phyloP scores from a whole-genome alignment of 202 grass and related monocot species.

The Brachypodium distachyon region DNA sequence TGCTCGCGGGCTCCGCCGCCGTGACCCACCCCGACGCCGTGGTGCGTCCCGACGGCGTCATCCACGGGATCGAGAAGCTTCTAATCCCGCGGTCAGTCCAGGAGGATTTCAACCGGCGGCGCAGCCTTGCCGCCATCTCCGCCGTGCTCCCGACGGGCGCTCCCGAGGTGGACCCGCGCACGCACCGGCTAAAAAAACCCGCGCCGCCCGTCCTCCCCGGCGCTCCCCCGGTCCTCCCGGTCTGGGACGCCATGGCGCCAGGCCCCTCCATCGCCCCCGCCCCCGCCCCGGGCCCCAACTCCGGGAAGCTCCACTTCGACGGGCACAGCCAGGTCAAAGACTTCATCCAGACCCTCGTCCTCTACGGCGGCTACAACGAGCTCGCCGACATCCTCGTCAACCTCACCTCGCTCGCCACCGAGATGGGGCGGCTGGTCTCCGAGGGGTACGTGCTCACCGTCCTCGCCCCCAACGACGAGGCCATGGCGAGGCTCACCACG shows the following conservation, averaged over 20 bases:
- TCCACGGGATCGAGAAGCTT: slow-evolving; percentile 61
- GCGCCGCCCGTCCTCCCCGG: slow-evolving; percentile 22
- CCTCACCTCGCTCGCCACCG: slow-evolving; percentile 60
- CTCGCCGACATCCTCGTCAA: slow-evolving; percentile 87
- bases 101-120: slow-evolving; percentile 67
- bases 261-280: slow-evolving; percentile 57
- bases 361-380: slow-evolving; percentile 77
- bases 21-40: slow-evolving; percentile 39
- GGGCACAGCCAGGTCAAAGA: slow-evolving; percentile 79
- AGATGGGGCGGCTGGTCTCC: slow-evolving; percentile 73
- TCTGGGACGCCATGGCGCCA: slow-evolving; percentile 52
- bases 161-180: slow-evolving; percentile 59
- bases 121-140: slow-evolving; percentile 56
- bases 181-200: slow-evolving; percentile 60
- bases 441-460: slow-evolving; percentile 74
- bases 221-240: slow-evolving; percentile 38
- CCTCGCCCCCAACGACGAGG: slow-evolving; percentile 76
- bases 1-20: neutral
- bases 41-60: slow-evolving; percentile 51
- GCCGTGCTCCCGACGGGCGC: slow-evolving; percentile 56
- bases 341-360: slow-evolving; percentile 73
- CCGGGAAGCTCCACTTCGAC: slow-evolving; percentile 55
- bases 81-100: slow-evolving; percentile 54
- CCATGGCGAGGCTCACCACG: slow-evolving; percentile 64
- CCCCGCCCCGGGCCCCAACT: slow-evolving; percentile 33